Conservation (phyloP, 495 filamentous ascomycete genomes). For the Hyaloscypha bicolor region DNA sequence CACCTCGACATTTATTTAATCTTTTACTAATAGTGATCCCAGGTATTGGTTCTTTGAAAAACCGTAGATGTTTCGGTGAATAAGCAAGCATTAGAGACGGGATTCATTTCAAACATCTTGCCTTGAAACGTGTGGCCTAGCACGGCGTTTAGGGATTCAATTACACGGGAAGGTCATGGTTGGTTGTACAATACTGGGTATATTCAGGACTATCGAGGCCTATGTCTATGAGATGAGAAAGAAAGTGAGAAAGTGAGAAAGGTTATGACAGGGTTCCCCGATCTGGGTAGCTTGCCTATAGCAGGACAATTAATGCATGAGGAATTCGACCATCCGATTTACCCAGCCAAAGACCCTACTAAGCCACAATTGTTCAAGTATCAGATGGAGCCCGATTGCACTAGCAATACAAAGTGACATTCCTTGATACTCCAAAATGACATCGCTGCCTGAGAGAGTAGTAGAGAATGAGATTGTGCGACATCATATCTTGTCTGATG, state of each 20-base stretch:
- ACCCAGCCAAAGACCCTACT: neutral
- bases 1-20: neutral
- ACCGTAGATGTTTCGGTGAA: neutral
- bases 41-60: constrained; percentile 31
- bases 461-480: neutral
- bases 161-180: neutral
- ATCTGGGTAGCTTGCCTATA: neutral
- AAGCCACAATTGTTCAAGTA: neutral
- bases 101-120: neutral
- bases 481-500: neutral
- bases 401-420: neutral
- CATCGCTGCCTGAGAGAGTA: neutral
- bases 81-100: neutral
- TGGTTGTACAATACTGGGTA: neutral
- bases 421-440: neutral
- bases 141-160: constrained; percentile 1
- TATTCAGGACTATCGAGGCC: neutral
- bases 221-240: too few relatives aligned
- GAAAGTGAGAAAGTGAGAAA: too few relatives aligned
- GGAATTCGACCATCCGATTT: neutral
- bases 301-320: neutral
- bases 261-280: neutral
- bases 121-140: neutral
- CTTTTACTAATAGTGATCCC: constrained; percentile 3
- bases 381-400: neutral